These are phyloP conservation scores for Umbelopsis isabellina DNA, from an alignment of 192 early-diverging fungal genomes.

Conservation along the genomic window DNA sequence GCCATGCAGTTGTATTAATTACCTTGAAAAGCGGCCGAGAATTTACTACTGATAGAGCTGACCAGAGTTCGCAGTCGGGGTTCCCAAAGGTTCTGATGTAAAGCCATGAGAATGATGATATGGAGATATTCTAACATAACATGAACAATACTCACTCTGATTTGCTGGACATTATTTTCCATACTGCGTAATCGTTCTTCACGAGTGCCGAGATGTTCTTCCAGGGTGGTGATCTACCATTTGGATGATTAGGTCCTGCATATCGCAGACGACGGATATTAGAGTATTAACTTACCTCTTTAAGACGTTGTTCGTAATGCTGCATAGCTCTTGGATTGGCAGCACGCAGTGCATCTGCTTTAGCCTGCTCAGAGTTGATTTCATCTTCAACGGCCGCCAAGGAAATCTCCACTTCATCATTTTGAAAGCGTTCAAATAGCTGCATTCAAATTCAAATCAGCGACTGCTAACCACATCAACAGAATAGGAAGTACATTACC, in stretches of 20 bases:
- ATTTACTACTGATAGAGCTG: conserved; percentile 64
- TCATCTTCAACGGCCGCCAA: conserved; percentile 69
- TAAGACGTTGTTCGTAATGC: conserved; percentile 67
- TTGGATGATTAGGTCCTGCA: neutral
- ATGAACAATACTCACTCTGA: conserved; percentile 1
- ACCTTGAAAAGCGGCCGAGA: conserved; percentile 73
- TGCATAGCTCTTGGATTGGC: conserved; percentile 64
- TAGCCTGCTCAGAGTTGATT: conserved; percentile 56
- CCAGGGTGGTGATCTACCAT: neutral
- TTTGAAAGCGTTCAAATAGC: conserved; percentile 37
- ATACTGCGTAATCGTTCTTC: neutral
- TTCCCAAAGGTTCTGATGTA: conserved; percentile 64
- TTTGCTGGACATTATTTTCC: neutral
- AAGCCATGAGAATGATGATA: too few species aligned
- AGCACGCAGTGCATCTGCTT: conserved; percentile 53
- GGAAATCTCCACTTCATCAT: conserved; percentile 31
- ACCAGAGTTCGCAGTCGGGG: conserved; percentile 64
- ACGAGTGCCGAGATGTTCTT: conserved; percentile 3
- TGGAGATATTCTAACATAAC: neutral
- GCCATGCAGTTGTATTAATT: conserved; percentile 17
- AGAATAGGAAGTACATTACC: neutral
- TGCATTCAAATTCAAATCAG: neutral
- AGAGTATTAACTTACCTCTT: conserved; percentile 40
- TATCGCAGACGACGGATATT: neutral
- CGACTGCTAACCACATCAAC: neutral